Base-by-base conservation (phyloP, 768 basidiomycete species). In the Podaxis sp. region DNA sequence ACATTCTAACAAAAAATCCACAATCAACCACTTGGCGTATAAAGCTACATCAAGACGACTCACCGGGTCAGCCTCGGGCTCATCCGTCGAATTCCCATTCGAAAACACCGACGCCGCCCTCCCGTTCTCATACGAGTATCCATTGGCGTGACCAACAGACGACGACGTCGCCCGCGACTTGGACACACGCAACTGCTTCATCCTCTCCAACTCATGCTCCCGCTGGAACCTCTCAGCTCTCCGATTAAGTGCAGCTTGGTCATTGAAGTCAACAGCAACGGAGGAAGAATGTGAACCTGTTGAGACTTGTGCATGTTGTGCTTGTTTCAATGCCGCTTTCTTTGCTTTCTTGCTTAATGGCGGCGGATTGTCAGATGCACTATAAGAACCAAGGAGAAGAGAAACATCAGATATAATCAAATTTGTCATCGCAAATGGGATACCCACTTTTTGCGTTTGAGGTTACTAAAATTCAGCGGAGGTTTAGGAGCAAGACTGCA, bases 221-320 rank as follows among this genome's bases (percentile, higher is more conserved):
- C 93, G 85, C 70, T 91, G 89, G 71, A 99, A 99, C 60, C 97
- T 87, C 71, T 89, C 85, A 36, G 94, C 95, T 67, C 96, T 83
- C 66, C 87, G 84, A 69, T 85, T 84, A 51, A 93, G 80, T 26
- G 89, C 85, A 60, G 82, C 85, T 68, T 86, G 83, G 70, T 93
- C 91, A 65, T 82, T 84, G 24, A 82, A 74, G 72, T 90, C 86
- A 67, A 68, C 63, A 33, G 33, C 33, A 58, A 65, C 56, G 51
- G 67, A 54, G 51, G 82, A 74, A 51, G 77, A 64, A 56, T 79
- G 67, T 12, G 78, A 67, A 41, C 74, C 63, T 46, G 71, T 71
- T 37, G 61, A 56, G 37, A 50, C 40, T 74, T 67, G 33, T 79
- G 75, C 56, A 78, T 78, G 69, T 81, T 67, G 33, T 79, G 75